Percentiles rank a stretch among this genome's conserved stretches.
phyloP scores from a whole-genome alignment of 345 rosid species.

The Euphorbia tirucalli region DNA sequence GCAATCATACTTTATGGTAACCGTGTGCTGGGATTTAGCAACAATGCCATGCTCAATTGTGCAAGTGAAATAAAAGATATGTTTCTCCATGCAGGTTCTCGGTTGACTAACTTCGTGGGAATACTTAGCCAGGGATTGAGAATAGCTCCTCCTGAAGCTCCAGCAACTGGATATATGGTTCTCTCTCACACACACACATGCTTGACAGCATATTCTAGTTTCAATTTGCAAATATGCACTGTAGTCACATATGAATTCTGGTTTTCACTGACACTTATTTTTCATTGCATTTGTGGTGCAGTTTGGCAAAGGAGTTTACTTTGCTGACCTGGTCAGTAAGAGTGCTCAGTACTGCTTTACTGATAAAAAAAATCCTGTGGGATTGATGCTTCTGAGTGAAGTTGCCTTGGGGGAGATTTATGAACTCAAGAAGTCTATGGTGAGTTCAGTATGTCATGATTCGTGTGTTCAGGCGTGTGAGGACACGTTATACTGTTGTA shows the following conservation, averaged over 20 bases:
- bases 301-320: slow-evolving; percentile 97
- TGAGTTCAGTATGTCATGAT: slow-evolving; percentile 37
- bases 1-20: too few species aligned
- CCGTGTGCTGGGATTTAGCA: neutral
- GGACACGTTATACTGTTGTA: too few species aligned
- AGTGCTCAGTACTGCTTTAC: slow-evolving; percentile 97
- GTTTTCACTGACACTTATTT: slow-evolving; percentile 20
- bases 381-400: slow-evolving; percentile 88
- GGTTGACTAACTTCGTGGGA: slow-evolving; percentile 90
- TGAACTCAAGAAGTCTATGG: slow-evolving; percentile 77
- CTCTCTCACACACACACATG: slow-evolving; percentile 15
- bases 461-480: too few species aligned
- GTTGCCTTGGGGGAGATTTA: slow-evolving; percentile 83
- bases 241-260: neutral
- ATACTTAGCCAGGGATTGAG: slow-evolving; percentile 95
- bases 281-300: slow-evolving; percentile 30
- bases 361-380: slow-evolving; percentile 73
- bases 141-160: slow-evolving; percentile 99
- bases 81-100: slow-evolving; percentile 60
- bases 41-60: neutral
- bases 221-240: neutral
- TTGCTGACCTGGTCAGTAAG: slow-evolving; percentile 98
- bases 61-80: neutral
- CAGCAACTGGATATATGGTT: slow-evolving; percentile 98
- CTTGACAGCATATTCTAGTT: neutral